Evolutionary conservation across 345 rosid genomes (phyloP), one percentile per base, ranked within the genome.

Genomic region (Eutrema yunnanense): DNA sequence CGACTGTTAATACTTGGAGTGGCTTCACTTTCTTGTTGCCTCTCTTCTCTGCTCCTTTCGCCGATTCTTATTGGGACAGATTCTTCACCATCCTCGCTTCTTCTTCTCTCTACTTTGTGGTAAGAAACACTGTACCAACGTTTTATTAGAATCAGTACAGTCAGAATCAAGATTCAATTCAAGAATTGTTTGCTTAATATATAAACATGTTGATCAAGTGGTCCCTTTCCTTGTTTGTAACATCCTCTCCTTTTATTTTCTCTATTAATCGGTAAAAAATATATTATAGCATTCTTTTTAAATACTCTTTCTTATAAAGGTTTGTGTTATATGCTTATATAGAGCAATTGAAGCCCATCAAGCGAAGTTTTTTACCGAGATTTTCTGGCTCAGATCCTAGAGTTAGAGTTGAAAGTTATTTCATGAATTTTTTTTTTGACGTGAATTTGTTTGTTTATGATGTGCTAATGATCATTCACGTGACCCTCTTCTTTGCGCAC

Each of bases 21-120:
- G 99, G 99, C 8, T 80, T 95, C 82, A 89, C 97, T 4, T 95
- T 85, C 71, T 80, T 95, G 78, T 59, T 95, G 68, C 99, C 99
- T 14, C 82, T 91, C 61, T 74, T 95, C 43, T 82, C 89, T 33
- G 99, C 95, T 6, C 90, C 99, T 1, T 69, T 95, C 2, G 92
- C 93, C 49, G 99, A 91, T 71, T 75, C 89, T 67, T 90, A 79
- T 57, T 84, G 97, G 93, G 90, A 92, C 58, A 85, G 92, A 40
- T 87, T 75, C 56, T 85, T 90, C 64, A 89, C 96, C 53, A 85
- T 91, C 30, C 71, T 88, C 33, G 83, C 89, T 71, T 95, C 87
- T 67, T 89, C 92, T 53, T 80, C 83, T 78, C 77, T 95, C 74
- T 95, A 95, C 76, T 80, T 91, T 62, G 56, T 85, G 84, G 99